These are phyloP conservation scores for Trametes punicea DNA, from an alignment of 768 basidiomycete genomes.

Conservation along the genomic window DNA sequence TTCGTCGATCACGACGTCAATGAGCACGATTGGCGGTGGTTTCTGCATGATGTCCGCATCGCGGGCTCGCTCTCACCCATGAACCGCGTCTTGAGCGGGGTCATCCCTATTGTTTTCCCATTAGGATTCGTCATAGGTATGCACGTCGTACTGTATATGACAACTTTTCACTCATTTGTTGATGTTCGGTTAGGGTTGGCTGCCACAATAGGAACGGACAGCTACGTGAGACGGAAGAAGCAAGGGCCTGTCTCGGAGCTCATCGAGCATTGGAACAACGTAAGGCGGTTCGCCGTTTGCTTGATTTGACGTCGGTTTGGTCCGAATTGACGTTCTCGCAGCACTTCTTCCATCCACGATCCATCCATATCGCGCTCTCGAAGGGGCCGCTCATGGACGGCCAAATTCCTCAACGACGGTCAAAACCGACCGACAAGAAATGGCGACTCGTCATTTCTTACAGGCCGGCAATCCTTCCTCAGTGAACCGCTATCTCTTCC, in stretches of 20 bases:
- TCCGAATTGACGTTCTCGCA: not conserved
- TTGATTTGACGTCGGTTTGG: not conserved
- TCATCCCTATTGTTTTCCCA: slow-evolving; percentile 1
- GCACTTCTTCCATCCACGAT: slow-evolving; percentile 26
- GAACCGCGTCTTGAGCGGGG: slow-evolving; percentile 12
- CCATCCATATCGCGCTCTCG: slow-evolving; percentile 20
- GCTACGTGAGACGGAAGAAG: slow-evolving; percentile 37
- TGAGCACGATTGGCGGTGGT: slow-evolving; percentile 43
- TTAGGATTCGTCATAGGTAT: slow-evolving; percentile 4
- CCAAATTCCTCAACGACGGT: not conserved
- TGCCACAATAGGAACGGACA: slow-evolving; percentile 14
- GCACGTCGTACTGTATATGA: not conserved
- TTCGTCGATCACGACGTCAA: slow-evolving; percentile 46
- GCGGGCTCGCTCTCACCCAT: slow-evolving; percentile 17
- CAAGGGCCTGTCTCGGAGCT: slow-evolving; percentile 37
- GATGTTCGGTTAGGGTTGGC: slow-evolving; percentile 26
- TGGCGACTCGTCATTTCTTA: slow-evolving; percentile 22
- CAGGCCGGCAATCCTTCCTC: not conserved
- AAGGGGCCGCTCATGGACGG: slow-evolving; percentile 11
- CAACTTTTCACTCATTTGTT: not conserved
- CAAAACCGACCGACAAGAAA: slow-evolving; percentile 3
- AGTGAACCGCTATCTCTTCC: slow-evolving; percentile 3
- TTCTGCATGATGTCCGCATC: slow-evolving; percentile 18
- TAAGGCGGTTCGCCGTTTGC: slow-evolving; percentile 24
- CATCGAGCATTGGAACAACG: slow-evolving; percentile 51